Base-by-base conservation (phyloP, 305 asterid genomes). In the Petunia hybrid region DNA sequence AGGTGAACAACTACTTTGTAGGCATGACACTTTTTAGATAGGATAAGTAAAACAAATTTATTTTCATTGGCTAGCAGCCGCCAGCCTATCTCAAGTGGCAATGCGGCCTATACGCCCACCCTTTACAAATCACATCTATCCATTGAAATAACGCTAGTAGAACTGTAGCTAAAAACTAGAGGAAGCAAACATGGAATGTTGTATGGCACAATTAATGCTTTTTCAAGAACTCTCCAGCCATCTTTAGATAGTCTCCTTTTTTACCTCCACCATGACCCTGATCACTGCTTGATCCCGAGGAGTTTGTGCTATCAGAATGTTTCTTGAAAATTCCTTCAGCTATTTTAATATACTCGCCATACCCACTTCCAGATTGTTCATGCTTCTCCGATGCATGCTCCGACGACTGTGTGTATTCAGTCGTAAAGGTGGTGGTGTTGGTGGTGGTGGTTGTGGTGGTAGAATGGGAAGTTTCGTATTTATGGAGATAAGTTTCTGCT, bases 161-260 rank as follows among this genome's bases (percentile, higher is more conserved):
- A 57, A n/a, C 63, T 57, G 35, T 1, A 57, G 63, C 63, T 4
- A 57, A 57, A 53, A 57, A 5, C 31, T 22, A 22, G 31, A 22
- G 31, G 31, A 22, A 22, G 31, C 31, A 22, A 22, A 22, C 31
- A 22, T 22, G 31, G 31, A 22, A 46, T 46, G 8, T 46, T 46
- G 8, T 46, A 46, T 57, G 40, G 42, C 9, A 62, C 46, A 64
- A 39, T 80, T 61, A 69, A 48, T 31, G 83, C 45, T 87, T 87
- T 84, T 84, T 85, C 85, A 87, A 78, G 87, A 87, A 85, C 79
- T 87, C 90, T 60, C 90, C 90, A 56, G 91, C 91, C 89, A 85
- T 85, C 71, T 87, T 88, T 12, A 69, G 65, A 65, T 79, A 79
- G 36, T 79, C 82, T 51, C 82, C 82, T 39, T 79, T 64, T 51